A percentile compares a stretch with the other conserved stretches of the same genome.
These are phyloP conservation scores for Hymenoscyphus fructigenus DNA, from an alignment of 2,329 filamentous ascomycete genomes.

Conservation along the genomic window DNA sequence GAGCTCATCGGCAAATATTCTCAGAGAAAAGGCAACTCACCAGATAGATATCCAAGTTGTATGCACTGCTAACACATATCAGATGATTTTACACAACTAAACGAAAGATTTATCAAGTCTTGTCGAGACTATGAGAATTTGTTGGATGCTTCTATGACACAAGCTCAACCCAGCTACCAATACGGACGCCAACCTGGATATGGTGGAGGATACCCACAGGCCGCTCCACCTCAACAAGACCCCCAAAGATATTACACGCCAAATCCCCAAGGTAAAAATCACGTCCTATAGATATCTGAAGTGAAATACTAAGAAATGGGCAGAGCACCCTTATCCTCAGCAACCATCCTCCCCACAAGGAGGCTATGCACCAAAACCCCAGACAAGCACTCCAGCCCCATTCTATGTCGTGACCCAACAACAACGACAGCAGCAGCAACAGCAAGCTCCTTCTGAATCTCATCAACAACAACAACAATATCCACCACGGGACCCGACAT, in stretches of 20 bases:
- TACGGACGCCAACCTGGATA: slow-evolving; percentile 54
- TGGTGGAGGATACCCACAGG: slow-evolving; percentile 38
- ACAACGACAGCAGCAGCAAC: slow-evolving; percentile 28
- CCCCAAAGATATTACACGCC: slow-evolving; percentile 69
- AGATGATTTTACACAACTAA: slow-evolving; percentile 98
- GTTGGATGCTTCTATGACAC: slow-evolving; percentile 95
- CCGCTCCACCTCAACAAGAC: slow-evolving; percentile 51
- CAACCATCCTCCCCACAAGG: slow-evolving; percentile 53
- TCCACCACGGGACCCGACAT: slow-evolving; percentile 51
- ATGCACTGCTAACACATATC: slow-evolving; percentile 12
- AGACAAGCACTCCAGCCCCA: slow-evolving; percentile 53
- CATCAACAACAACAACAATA: slow-evolving; percentile 44
- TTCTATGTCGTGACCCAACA: slow-evolving; percentile 59
- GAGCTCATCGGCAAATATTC: slow-evolving; percentile 99
- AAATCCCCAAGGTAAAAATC: slow-evolving; percentile 42
- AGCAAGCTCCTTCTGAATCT: slow-evolving; percentile 36
- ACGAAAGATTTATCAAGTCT: slow-evolving; percentile 99
- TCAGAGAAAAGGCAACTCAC: slow-evolving; percentile 86
- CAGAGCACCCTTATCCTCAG: slow-evolving; percentile 44
- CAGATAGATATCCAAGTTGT: background rate
- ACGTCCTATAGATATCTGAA: background rate
- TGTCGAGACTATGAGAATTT: slow-evolving; percentile 93
- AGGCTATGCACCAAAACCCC: slow-evolving; percentile 54
- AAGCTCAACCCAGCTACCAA: slow-evolving; percentile 78
- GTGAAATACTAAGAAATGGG: background rate